phyloP scores from a whole-genome alignment of 2,329 filamentous ascomycete species.

The Moelleriella libera region DNA sequence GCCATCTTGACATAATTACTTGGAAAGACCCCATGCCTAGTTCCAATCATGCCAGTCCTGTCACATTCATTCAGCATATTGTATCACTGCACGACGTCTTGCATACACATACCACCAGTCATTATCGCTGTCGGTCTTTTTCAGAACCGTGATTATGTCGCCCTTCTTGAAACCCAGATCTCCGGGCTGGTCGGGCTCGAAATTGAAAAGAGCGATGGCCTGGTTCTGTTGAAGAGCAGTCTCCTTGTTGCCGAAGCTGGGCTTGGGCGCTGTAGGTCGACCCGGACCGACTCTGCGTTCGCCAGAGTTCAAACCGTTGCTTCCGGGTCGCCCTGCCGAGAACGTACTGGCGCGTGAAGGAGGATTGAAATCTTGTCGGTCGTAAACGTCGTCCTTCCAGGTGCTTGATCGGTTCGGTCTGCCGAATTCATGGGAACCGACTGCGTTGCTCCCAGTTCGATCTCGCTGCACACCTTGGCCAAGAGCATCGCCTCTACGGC shows the following conservation, averaged over 20 bases:
- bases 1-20: slow-evolving; percentile 63
- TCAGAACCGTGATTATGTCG: slow-evolving; percentile 85
- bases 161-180: slow-evolving; percentile 96
- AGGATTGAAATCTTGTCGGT: slow-evolving; percentile 34
- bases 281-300: slow-evolving; percentile 46
- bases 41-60: slow-evolving; percentile 80
- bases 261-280: slow-evolving; percentile 78
- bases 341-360: slow-evolving; percentile 38
- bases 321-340: slow-evolving; percentile 21
- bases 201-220: slow-evolving; percentile 82
- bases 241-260: slow-evolving; percentile 53
- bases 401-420: slow-evolving; percentile 50
- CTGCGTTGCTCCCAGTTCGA: slow-evolving; percentile 20
- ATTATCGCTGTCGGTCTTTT: slow-evolving; percentile 84
- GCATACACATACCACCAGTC: slow-evolving; percentile 69
- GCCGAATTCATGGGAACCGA: slow-evolving; percentile 32
- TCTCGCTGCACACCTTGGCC: slow-evolving; percentile 43
- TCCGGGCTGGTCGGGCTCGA: slow-evolving; percentile 84
- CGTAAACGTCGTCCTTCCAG: slow-evolving; percentile 66
- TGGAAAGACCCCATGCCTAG: slow-evolving; percentile 82
- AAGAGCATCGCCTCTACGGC: slow-evolving; percentile 53
- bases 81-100: neutral
- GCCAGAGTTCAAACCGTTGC: slow-evolving; percentile 31
- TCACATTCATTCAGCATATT: neutral
- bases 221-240: slow-evolving; percentile 55